phyloP scores from a whole-genome alignment of 2,329 filamentous ascomycete genomes.

The Colletotrichum incanum region DNA sequence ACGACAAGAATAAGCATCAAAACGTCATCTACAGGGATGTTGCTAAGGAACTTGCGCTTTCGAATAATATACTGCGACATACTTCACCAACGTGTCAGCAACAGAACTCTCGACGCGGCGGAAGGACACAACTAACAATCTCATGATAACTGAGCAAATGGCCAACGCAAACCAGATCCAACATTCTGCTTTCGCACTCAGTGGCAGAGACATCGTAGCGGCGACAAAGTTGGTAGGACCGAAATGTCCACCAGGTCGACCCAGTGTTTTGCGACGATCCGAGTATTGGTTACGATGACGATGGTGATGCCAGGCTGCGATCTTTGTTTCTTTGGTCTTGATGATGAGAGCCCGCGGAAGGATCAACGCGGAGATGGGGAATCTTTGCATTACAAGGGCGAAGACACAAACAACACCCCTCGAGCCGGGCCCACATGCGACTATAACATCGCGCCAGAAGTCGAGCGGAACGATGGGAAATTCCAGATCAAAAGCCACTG shows the following conservation, averaged over 20 bases:
- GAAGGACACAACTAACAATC: constrained; percentile 20
- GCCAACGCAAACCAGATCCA: constrained; percentile 33
- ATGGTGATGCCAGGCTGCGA: not conserved
- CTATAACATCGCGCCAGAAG: not conserved
- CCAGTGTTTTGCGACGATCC: not conserved
- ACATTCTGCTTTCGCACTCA: constrained; percentile 26
- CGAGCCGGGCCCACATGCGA: not conserved
- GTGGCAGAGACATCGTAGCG: constrained; percentile 21
- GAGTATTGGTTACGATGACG: not conserved
- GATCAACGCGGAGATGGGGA: not conserved
- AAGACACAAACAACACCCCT: not conserved
- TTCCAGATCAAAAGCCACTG: constrained; percentile 13
- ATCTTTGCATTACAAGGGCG: not conserved
- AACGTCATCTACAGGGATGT: constrained; percentile 33
- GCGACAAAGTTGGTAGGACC: not conserved
- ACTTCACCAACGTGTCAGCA: constrained; percentile 12
- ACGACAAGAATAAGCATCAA: constrained; percentile 31
- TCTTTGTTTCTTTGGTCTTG: not conserved
- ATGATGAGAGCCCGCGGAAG: not conserved
- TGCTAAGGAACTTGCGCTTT: constrained; percentile 29
- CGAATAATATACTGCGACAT: constrained; percentile 35
- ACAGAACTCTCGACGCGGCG: not conserved
- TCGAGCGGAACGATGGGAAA: not conserved
- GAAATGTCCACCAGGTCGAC: not conserved
- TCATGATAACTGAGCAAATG: constrained; percentile 18